phyloP scores from a whole-genome alignment of 805 yeast genomes.

The Candida berthetii region DNA sequence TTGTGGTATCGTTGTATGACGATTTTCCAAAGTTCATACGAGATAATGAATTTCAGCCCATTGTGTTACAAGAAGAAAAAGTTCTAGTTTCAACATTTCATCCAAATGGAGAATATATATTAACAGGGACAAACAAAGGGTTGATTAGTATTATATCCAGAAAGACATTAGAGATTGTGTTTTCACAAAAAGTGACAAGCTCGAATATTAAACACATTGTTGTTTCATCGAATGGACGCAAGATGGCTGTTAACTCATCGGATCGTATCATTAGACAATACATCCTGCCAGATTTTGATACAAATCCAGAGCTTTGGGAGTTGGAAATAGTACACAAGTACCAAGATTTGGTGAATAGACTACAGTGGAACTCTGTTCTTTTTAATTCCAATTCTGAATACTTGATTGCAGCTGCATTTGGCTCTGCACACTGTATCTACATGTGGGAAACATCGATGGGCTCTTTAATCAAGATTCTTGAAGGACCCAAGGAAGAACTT shows the following conservation, averaged over 20 bases:
- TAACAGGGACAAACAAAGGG: conserved; percentile 81
- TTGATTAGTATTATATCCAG: conserved; percentile 47
- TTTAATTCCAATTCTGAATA: conserved; percentile 76
- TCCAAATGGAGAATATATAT: conserved; percentile 46
- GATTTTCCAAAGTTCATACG: conserved; percentile 52
- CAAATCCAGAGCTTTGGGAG: conserved; percentile 27
- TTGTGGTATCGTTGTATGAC: conserved; percentile 63
- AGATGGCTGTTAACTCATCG: conserved; percentile 68
- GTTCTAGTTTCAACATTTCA: conserved; percentile 34
- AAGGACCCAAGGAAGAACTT: conserved; percentile 86
- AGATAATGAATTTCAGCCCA: conserved; percentile 14
- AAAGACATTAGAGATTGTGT: conserved; percentile 26
- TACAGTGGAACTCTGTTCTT: conserved; percentile 82
- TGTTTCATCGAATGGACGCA: conserved; percentile 51
- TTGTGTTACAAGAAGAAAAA: conserved; percentile 16
- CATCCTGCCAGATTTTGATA: conserved; percentile 30
- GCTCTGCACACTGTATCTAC: conserved; percentile 83
- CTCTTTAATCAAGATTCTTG: conserved; percentile 79
- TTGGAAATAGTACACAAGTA: conserved; percentile 73
- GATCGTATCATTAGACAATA: conserved; percentile 70
- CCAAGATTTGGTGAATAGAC: conserved; percentile 82
- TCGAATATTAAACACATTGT: conserved; percentile 67
- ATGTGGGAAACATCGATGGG: conserved; percentile 92
- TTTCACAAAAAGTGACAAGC: conserved; percentile 51
- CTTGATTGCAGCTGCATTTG: conserved; percentile 83